phyloP scores from a whole-genome alignment of 2,329 filamentous ascomycete genomes.

The Sarocladium strictum region DNA sequence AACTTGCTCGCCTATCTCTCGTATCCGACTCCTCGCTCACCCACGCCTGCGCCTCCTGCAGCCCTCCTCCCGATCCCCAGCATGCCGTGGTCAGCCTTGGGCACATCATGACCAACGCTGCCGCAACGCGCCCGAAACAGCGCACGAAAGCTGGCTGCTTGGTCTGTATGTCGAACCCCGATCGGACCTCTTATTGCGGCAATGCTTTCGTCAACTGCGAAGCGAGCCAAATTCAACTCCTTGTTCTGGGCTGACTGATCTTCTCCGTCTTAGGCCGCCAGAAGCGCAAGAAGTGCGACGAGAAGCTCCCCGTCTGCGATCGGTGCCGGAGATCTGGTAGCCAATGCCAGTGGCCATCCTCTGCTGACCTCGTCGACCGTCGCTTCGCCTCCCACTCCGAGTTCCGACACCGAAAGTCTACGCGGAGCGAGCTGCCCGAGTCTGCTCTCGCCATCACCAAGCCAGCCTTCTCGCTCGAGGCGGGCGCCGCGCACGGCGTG shows the following conservation, averaged over 20 bases:
- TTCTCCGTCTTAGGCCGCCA: constrained; percentile 6
- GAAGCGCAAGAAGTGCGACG: constrained; percentile 11
- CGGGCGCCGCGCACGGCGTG: constrained; percentile 9
- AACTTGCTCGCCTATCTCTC: background rate
- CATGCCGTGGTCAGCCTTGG: background rate
- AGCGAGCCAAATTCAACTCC: too few relatives aligned
- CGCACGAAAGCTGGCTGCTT: constrained; percentile 6
- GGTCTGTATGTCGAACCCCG: background rate
- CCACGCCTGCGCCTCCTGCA: background rate
- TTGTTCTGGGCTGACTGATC: background rate
- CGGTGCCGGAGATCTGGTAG: constrained; percentile 6
- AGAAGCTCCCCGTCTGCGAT: constrained; percentile 9
- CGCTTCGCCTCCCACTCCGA: constrained; percentile 9
- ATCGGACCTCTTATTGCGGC: too few relatives aligned
- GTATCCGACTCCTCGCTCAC: background rate
- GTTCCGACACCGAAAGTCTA: constrained; percentile 5
- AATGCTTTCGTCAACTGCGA: too few relatives aligned
- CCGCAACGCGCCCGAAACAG: constrained; percentile 6
- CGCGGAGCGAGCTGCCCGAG: background rate
- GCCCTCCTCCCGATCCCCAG: background rate
- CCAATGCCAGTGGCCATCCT: constrained; percentile 9
- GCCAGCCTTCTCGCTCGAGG: background rate
- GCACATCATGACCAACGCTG: constrained; percentile 5
- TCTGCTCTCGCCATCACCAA: background rate
- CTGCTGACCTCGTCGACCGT: constrained; percentile 10